These are phyloP conservation scores for Neolentinus lepideus DNA, from an alignment of 1,284 basidiomycete genomes.

Conservation along the genomic window DNA sequence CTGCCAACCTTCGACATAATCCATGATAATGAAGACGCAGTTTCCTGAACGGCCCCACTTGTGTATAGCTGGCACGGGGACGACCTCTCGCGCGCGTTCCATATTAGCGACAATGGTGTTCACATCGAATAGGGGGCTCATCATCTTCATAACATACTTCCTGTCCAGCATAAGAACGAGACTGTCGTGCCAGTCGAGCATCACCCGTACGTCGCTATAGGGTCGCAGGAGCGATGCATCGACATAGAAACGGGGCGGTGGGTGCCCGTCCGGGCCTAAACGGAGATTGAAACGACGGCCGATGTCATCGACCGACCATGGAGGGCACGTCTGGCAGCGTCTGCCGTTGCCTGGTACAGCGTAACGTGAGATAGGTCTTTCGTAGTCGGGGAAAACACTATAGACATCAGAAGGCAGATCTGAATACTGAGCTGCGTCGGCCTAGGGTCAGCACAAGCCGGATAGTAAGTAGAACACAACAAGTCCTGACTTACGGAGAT, in stretches of 20 bases:
- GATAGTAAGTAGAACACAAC: neutral
- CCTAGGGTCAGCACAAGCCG: neutral
- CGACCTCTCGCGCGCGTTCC: neutral
- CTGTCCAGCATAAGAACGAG: neutral
- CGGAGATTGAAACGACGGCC: slow-evolving; percentile 1
- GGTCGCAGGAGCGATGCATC: neutral
- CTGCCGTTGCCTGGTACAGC: slow-evolving; percentile 1
- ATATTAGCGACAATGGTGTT: neutral
- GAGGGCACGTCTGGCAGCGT: slow-evolving; percentile 2
- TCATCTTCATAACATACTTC: slow-evolving; percentile 1
- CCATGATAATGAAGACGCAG: slow-evolving; percentile 1
- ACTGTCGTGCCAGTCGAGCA: neutral
- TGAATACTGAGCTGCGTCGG: neutral
- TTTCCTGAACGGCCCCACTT: neutral
- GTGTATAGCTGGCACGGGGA: neutral
- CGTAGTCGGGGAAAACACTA: neutral
- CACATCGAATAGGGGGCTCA: slow-evolving; percentile 1
- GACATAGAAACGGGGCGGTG: neutral
- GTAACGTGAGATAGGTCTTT: neutral
- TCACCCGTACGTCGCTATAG: neutral
- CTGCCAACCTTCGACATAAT: slow-evolving; percentile 1
- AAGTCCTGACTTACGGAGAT: neutral
- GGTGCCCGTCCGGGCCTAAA: neutral
- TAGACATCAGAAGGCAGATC: neutral
- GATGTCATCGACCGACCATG: neutral